These are phyloP conservation scores for Linnemannia elongata DNA, from an alignment of 192 early-diverging fungal genomes.

Conservation along the genomic window DNA sequence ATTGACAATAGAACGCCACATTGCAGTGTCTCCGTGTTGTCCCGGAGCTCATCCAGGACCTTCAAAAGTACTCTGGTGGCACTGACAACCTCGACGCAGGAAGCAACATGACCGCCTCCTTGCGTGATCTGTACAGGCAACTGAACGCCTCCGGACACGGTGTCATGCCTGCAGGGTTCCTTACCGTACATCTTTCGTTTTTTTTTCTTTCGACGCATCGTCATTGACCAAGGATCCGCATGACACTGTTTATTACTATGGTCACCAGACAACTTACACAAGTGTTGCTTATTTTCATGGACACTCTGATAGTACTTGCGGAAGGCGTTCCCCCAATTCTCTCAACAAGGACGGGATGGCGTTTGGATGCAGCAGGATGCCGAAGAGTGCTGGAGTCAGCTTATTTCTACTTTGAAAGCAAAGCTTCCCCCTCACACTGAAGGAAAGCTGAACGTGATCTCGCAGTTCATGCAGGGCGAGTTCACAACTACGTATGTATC, in stretches of 20 bases:
- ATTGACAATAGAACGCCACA: slow-evolving; percentile 81
- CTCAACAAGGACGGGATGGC: slow-evolving; percentile 78
- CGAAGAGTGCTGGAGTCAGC: slow-evolving; percentile 96
- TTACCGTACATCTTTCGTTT: slow-evolving; percentile 65
- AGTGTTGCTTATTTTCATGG: neutral
- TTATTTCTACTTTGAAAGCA: slow-evolving; percentile 78
- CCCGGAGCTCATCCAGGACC: slow-evolving; percentile 74
- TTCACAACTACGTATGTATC: slow-evolving; percentile 62
- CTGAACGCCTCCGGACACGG: slow-evolving; percentile 77
- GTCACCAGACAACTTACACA: neutral
- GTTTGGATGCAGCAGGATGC: slow-evolving; percentile 96
- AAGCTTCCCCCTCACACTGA: slow-evolving; percentile 55
- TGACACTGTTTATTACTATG: neutral
- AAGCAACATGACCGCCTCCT: slow-evolving; percentile 74
- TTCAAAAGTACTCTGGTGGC: slow-evolving; percentile 62
- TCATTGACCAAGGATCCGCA: too few species aligned
- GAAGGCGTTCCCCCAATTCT: slow-evolving; percentile 88
- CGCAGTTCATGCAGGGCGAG: slow-evolving; percentile 84
- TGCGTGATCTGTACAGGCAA: slow-evolving; percentile 81
- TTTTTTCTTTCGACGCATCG: neutral
- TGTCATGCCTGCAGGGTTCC: slow-evolving; percentile 84
- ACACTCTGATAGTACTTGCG: slow-evolving; percentile 70
- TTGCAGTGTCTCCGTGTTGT: slow-evolving; percentile 94
- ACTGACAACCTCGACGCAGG: slow-evolving; percentile 64
- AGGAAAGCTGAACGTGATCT: slow-evolving; percentile 31